These are phyloP conservation scores for Trichophyton rubrum DNA, from an alignment of 2,329 filamentous ascomycete genomes.

Conservation along the genomic window DNA sequence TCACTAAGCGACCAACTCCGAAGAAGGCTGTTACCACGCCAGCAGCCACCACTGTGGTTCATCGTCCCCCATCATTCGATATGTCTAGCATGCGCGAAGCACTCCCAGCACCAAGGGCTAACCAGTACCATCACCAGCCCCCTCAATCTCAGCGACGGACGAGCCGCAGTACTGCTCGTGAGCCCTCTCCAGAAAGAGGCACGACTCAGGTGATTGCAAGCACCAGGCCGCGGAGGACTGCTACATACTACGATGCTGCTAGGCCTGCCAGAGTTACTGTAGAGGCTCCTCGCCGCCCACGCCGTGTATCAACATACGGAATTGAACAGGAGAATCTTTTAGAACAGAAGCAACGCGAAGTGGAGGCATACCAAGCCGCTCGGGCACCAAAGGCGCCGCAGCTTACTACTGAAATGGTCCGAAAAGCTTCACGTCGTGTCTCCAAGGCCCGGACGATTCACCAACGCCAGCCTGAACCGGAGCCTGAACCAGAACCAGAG, in stretches of 20 bases:
- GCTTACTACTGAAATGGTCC: slow-evolving; percentile 8
- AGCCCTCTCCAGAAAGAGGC: slow-evolving; percentile 22
- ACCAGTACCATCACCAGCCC: not conserved
- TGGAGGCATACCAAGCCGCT: slow-evolving; percentile 31
- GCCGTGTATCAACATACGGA: slow-evolving; percentile 24
- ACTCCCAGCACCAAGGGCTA: slow-evolving; percentile 17
- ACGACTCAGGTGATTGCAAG: slow-evolving; percentile 18
- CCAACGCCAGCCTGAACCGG: not conserved
- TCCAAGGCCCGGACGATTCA: not conserved
- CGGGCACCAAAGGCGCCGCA: slow-evolving; percentile 12
- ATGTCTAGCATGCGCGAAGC: slow-evolving; percentile 23
- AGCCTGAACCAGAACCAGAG: not conserved
- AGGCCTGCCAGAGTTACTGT: slow-evolving; percentile 24
- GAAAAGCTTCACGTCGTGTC: slow-evolving; percentile 6
- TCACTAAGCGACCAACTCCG: slow-evolving; percentile 15
- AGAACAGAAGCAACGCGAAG: slow-evolving; percentile 28
- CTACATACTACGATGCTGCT: slow-evolving; percentile 23
- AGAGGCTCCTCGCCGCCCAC: slow-evolving; percentile 23
- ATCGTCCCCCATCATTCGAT: slow-evolving; percentile 24
- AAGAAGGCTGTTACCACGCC: slow-evolving; percentile 24
- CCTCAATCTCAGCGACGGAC: slow-evolving; percentile 7
- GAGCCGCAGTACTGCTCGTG: slow-evolving; percentile 22
- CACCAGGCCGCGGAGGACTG: slow-evolving; percentile 17
- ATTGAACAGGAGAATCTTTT: slow-evolving; percentile 18
- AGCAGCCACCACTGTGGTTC: slow-evolving; percentile 20